Conservation (phyloP, 176 grass and related monocot species). For the Oryza australiensis region DNA sequence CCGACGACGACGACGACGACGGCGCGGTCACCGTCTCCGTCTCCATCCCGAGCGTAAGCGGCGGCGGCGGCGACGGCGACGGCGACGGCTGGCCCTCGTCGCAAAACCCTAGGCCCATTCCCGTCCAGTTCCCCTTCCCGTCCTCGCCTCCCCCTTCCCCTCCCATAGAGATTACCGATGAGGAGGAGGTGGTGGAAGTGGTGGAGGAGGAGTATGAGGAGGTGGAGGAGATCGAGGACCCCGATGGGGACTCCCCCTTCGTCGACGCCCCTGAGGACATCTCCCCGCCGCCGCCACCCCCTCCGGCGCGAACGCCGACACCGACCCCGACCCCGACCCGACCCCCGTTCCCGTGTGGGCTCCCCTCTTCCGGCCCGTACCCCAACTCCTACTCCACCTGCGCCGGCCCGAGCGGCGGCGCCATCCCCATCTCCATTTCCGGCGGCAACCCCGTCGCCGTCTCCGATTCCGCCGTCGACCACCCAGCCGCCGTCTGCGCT, state of each 20-base stretch:
- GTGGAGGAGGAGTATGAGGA: conserved; percentile 17
- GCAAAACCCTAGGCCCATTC: conserved; percentile 19
- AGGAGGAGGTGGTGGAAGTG: conserved; percentile 31
- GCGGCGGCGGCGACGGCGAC: neutral
- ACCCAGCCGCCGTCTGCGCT: neutral
- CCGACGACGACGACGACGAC: conserved; percentile 46
- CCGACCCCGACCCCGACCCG: conserved; percentile 2
- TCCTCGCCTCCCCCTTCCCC: conserved; percentile 34
- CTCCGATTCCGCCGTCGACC: neutral
- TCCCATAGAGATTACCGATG: conserved; percentile 68
- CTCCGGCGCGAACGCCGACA: neutral
- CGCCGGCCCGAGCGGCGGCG: neutral
- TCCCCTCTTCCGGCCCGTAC: conserved; percentile 1
- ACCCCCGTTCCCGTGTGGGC: neutral
- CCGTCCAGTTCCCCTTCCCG: neutral
- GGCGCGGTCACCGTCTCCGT: neutral
- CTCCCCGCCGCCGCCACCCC: conserved; percentile 35
- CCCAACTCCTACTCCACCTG: neutral
- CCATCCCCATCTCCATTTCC: neutral
- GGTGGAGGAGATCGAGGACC: conserved; percentile 25
- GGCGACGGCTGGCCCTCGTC: conserved; percentile 10
- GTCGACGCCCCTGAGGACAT: conserved; percentile 59
- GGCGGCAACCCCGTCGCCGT: neutral
- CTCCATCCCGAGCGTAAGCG: conserved; percentile 24
- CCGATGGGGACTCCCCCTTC: conserved; percentile 54